phyloP scores from a whole-genome alignment of 2,329 filamentous ascomycete genomes.

The Byssochlamys sp. region DNA sequence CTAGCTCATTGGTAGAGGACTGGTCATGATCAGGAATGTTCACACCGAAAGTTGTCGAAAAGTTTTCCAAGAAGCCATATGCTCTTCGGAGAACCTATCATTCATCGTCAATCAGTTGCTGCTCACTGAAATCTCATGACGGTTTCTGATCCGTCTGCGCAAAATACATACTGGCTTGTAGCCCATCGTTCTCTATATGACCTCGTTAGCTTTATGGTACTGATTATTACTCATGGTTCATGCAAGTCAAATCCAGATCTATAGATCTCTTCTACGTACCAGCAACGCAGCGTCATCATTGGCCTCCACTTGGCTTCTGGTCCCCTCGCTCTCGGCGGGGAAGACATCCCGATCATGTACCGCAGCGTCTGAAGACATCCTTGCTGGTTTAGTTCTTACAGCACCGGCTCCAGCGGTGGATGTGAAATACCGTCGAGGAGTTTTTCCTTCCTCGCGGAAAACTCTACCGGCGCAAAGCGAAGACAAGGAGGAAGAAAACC shows the following conservation, averaged over 20 bases:
- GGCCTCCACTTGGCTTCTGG: constrained; percentile 16
- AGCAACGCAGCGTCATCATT: constrained; percentile 29
- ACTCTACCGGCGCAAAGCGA: neutral
- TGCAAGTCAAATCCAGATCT: neutral
- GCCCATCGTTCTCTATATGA: constrained; percentile 39
- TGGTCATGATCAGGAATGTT: neutral
- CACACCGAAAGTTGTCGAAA: constrained; percentile 50
- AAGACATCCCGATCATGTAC: neutral
- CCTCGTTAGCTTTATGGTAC: constrained; percentile 10
- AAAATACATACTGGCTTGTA: constrained; percentile 43
- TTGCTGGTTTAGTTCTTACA: neutral
- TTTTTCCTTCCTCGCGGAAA: neutral
- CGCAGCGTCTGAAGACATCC: neutral
- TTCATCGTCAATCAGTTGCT: neutral
- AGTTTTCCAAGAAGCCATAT: constrained; percentile 50
- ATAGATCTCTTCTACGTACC: constrained; percentile 15
- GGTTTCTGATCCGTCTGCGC: neutral
- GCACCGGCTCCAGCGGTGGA: neutral
- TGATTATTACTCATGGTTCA: neutral
- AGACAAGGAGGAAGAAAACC: neutral
- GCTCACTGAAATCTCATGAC: neutral
- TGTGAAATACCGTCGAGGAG: neutral
- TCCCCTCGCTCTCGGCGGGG: constrained; percentile 14
- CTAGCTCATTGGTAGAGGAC: neutral
- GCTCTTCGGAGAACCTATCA: constrained; percentile 45